Conservation (phyloP, 1,284 basidiomycete genomes). For the Leucoagaricus sp. region DNA sequence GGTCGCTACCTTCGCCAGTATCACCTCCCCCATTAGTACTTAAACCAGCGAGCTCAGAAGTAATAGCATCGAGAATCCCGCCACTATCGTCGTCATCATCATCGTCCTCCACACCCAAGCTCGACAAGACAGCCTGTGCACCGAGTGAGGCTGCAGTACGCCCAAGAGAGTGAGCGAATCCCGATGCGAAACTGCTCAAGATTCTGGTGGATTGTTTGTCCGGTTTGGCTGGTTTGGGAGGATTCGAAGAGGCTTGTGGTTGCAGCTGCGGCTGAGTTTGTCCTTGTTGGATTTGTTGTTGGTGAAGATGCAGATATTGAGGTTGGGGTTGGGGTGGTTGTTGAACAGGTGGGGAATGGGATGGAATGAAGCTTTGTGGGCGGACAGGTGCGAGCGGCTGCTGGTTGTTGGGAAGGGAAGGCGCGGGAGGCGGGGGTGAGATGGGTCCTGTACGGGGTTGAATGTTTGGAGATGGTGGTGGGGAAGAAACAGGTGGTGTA, state of each 20-base stretch:
- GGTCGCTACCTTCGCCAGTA: not conserved
- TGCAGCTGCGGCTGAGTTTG: not conserved
- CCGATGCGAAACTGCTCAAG: not conserved
- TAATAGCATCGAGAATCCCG: not conserved
- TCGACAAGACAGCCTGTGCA: slow-evolving; percentile 1
- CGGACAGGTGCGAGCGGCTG: not conserved
- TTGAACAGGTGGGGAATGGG: not conserved
- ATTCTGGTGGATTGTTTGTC: not conserved
- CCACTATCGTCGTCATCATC: not conserved
- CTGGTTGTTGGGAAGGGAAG: not conserved
- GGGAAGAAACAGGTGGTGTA: not conserved
- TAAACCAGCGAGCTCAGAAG: not conserved
- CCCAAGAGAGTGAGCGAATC: slow-evolving; percentile 1
- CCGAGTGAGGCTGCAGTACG: not conserved
- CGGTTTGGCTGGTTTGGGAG: not conserved
- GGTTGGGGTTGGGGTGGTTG: not conserved
- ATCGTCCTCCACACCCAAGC: slow-evolving; percentile 3
- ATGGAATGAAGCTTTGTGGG: not conserved
- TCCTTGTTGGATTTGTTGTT: not conserved
- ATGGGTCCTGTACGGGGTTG: not conserved
- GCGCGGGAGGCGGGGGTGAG: not conserved
- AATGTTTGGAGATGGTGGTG: not conserved
- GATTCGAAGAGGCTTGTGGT: not conserved
- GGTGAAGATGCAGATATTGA: not conserved
- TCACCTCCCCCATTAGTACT: not conserved